Evolutionary conservation across 768 basidiomycete species (phyloP).

Genomic region (Chalciporus chontae): DNA sequence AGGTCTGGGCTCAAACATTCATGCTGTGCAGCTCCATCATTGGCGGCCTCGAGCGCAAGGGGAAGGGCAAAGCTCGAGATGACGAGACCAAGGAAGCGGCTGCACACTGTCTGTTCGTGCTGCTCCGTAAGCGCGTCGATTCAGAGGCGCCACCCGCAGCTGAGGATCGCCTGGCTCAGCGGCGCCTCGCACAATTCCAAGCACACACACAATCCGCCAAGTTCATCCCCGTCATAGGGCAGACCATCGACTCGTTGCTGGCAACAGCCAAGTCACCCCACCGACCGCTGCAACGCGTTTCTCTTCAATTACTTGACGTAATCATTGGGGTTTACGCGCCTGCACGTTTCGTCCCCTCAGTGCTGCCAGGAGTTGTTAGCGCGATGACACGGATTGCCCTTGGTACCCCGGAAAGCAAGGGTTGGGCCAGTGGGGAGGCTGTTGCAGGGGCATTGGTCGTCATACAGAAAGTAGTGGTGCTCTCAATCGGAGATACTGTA

Average conservation of each 20-base stretch:
- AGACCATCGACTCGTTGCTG: constrained; percentile 76
- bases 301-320: constrained; percentile 54
- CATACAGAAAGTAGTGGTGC: constrained; percentile 51
- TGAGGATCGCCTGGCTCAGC: constrained; percentile 9
- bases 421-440: constrained; percentile 71
- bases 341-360: constrained; percentile 53
- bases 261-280: constrained; percentile 52
- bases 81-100: constrained; percentile 85
- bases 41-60: constrained; percentile 62
- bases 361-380: constrained; percentile 85
- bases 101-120: constrained; percentile 55
- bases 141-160: constrained; percentile 38
- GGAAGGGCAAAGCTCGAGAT: constrained; percentile 63
- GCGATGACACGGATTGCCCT: constrained; percentile 69
- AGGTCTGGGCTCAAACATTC: constrained; percentile 83
- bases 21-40: constrained; percentile 67
- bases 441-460: constrained; percentile 57
- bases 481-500: constrained; percentile 63
- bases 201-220: constrained; percentile 39
- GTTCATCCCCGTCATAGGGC: constrained; percentile 78
- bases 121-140: constrained; percentile 52
- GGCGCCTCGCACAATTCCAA: constrained; percentile 39
- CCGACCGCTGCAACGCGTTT: constrained; percentile 57
- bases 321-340: constrained; percentile 50
- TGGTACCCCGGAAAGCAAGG: constrained; percentile 48